Percentiles rank a stretch among this genome's conserved stretches.
phyloP scores from a whole-genome alignment of 306 rosid species.

The Carpinus viminea region DNA sequence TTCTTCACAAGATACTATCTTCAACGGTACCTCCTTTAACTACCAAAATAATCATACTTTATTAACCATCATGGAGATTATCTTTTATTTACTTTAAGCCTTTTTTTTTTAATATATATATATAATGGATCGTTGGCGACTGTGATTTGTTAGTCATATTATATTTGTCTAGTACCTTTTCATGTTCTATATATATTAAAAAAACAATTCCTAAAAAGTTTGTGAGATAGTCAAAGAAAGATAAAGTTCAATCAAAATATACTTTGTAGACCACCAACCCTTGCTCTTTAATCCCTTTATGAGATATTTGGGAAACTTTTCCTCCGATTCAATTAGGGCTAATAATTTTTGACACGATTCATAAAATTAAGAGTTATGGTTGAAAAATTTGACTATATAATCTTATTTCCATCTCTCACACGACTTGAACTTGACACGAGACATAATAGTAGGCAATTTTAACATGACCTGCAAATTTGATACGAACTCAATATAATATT shows the following conservation, averaged over 20 bases:
- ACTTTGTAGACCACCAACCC: constrained; percentile 22
- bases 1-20: constrained; percentile 28
- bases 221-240: constrained; percentile 19
- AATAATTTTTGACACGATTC: no score
- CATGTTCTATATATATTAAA: no score
- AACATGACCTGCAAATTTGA: no score
- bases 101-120: no score
- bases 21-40: constrained; percentile 34
- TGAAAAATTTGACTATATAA: no score
- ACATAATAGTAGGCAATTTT: no score
- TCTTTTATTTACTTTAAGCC: not conserved
- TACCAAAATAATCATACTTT: constrained; percentile 33
- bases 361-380: no score
- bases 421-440: no score
- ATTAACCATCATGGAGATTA: constrained; percentile 5
- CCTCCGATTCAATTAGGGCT: no score
- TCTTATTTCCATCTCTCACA: no score
- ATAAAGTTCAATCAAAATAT: not conserved
- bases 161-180: not conserved
- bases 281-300: not conserved
- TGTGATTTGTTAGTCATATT: not conserved
- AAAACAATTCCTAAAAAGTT: not conserved
- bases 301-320: not conserved
- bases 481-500: no score
- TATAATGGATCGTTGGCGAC: constrained; percentile 7